Base-by-base conservation (phyloP, 331 rosid species). In the Rosa hybrid region DNA sequence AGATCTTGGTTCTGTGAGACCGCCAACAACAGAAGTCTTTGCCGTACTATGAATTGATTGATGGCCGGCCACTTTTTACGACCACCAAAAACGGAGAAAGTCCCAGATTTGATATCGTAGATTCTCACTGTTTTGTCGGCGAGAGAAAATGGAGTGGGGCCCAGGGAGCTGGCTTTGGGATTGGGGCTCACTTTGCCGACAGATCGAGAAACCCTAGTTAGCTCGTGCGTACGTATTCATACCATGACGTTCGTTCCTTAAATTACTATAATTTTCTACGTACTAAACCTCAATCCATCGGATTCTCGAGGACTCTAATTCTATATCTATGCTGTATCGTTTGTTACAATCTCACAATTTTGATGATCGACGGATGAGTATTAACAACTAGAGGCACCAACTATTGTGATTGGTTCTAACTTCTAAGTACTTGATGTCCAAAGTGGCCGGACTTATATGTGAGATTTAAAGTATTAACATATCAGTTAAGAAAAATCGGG, bases 121-220 rank as follows among this genome's bases (percentile, higher is more conserved):
- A 74, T 46, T 48, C 59, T 30, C 38, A 73, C 82, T 83, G 39
- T 83, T 72, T 54, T 78, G 85, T 82, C 85, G 85, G 85, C 75
- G 53, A 78, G 7, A 83, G 72, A 34, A 21, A 70, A 57, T 3
- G 27, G 63, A 12, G 63, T 1, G 11, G 27, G 5, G 27, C 27
- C 3, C 5, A 8, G 30, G 27, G 30, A n/a, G 63, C 27, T 20
- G n/a, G 27, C 4, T n/a, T 57, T 4, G 64, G 30, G 30, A 57
- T 21, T 81, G 80, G 80, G 84, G 74, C 75, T 74, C 70, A 53
- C 63, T 65, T 75, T 71, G 62, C 84, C 84, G 80, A 81, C 84
- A 81, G 13, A 81, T 12, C 38, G 34, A 64, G 25, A 27, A 64
- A 65, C 57, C 30, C 39, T 62, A 62, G 39, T 12, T 27, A 25